Evolutionary conservation across 495 filamentous ascomycete genomes (phyloP).

Genomic region (Aspergillus incahuasiensis): DNA sequence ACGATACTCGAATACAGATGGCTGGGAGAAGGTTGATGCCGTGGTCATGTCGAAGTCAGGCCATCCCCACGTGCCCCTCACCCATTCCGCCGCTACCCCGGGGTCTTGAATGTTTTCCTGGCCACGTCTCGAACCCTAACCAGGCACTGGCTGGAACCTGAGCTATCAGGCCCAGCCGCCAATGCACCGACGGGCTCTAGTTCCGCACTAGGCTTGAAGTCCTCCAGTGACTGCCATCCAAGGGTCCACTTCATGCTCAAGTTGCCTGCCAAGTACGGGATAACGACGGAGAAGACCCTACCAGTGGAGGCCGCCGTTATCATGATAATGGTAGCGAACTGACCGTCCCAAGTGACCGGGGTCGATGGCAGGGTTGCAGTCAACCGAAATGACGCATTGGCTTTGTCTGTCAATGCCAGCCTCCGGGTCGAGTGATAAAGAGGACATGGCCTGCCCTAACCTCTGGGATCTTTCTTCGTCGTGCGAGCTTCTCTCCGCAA

Average conservation of each 20-base stretch:
- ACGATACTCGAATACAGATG: background rate
- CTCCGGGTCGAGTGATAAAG: slow-evolving; percentile 6
- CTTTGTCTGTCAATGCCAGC: background rate
- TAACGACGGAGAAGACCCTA: background rate
- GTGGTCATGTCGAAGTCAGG: background rate
- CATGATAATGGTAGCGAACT: slow-evolving; percentile 2
- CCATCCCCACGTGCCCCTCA: background rate
- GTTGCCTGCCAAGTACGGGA: slow-evolving; percentile 12
- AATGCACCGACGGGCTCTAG: slow-evolving; percentile 13
- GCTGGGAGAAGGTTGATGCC: background rate
- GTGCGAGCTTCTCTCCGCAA: background rate
- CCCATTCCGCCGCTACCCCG: background rate
- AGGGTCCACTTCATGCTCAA: slow-evolving; percentile 1
- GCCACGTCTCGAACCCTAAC: slow-evolving; percentile 10
- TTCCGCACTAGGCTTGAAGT: slow-evolving; percentile 13
- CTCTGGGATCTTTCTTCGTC: background rate
- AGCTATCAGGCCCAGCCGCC: slow-evolving; percentile 12
- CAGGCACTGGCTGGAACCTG: slow-evolving; percentile 15
- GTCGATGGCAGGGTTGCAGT: slow-evolving; percentile 1
- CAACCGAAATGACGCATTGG: slow-evolving; percentile 5
- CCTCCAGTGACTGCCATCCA: background rate
- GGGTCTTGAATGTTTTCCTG: background rate
- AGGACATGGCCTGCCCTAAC: background rate
- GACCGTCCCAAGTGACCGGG: background rate
- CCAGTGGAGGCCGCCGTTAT: slow-evolving; percentile 3